phyloP scores from a whole-genome alignment of 1,284 basidiomycete species.

The Puccinia brachypodii region DNA sequence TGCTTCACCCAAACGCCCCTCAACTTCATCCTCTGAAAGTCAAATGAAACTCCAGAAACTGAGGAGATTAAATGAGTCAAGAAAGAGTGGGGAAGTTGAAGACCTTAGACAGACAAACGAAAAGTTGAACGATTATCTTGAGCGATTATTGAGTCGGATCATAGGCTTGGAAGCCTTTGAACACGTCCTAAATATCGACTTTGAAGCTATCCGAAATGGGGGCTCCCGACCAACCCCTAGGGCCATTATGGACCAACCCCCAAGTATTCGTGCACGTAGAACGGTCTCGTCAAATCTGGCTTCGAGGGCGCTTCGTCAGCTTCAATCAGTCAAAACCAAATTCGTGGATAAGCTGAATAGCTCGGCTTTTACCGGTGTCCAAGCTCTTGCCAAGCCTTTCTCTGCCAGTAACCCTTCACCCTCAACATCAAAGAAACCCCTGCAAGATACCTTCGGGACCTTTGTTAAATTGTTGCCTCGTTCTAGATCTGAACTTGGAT shows the following conservation, averaged over 20 bases:
- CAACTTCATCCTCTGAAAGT: not conserved
- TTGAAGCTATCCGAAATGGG: slow-evolving; percentile 6
- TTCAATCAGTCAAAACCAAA: not conserved
- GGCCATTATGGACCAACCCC: not conserved
- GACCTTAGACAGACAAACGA: not conserved
- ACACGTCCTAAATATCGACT: not conserved
- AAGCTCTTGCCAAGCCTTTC: not conserved
- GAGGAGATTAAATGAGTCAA: not conserved
- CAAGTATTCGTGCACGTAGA: not conserved
- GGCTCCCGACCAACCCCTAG: not conserved
- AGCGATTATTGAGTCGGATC: slow-evolving; percentile 5
- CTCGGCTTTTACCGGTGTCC: not conserved
- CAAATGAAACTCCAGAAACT: not conserved
- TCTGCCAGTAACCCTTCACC: too few species aligned
- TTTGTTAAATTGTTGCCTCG: not conserved
- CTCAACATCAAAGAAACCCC: too few species aligned
- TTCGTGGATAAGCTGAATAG: slow-evolving; percentile 13
- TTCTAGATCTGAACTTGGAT: not conserved
- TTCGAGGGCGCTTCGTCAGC: not conserved
- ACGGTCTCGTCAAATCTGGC: not conserved
- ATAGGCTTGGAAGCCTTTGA: slow-evolving; percentile 15
- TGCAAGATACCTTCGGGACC: not conserved
- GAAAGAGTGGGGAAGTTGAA: slow-evolving; percentile 12
- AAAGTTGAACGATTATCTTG: slow-evolving; percentile 1
- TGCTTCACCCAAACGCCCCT: not conserved